Conservation (phyloP, 768 basidiomycete genomes). For the Clavaria fumosa region DNA sequence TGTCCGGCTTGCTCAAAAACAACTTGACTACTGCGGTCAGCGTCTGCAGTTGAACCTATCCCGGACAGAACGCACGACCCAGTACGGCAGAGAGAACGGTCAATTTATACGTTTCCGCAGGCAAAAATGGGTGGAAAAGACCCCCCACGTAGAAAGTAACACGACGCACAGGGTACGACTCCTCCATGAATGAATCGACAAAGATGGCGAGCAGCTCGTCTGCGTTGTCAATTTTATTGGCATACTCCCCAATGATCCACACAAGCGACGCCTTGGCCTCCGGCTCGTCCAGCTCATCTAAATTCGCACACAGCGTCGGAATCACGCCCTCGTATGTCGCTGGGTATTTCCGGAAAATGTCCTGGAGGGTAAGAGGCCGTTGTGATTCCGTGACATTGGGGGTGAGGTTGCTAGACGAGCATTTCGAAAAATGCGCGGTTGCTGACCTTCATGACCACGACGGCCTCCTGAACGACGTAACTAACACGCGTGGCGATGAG, state of each 20-base stretch:
- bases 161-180: conserved; percentile 76
- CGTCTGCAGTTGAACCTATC: conserved; percentile 62
- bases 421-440: neutral
- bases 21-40: conserved; percentile 94
- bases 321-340: conserved; percentile 95
- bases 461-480: conserved; percentile 96
- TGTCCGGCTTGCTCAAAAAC: conserved; percentile 89
- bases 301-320: conserved; percentile 83
- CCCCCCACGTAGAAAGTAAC: too few relatives aligned
- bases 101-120: too few relatives aligned
- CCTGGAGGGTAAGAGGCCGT: too few relatives aligned
- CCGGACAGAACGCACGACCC: too few relatives aligned
- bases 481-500: conserved; percentile 86
- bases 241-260: conserved; percentile 99
- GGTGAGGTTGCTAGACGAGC: conserved; percentile 1
- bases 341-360: conserved; percentile 97
- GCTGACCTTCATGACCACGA: conserved; percentile 94
- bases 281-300: conserved; percentile 94
- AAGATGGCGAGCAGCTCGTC: conserved; percentile 83
- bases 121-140: too few relatives aligned
- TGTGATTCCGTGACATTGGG: too few relatives aligned
- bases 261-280: conserved; percentile 96
- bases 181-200: conserved; percentile 86
- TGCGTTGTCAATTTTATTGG: conserved; percentile 93
- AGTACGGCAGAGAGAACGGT: too few relatives aligned